Evolutionary conservation across 2,329 filamentous ascomycete species (phyloP).

Genomic region (Beauveria varroae): DNA sequence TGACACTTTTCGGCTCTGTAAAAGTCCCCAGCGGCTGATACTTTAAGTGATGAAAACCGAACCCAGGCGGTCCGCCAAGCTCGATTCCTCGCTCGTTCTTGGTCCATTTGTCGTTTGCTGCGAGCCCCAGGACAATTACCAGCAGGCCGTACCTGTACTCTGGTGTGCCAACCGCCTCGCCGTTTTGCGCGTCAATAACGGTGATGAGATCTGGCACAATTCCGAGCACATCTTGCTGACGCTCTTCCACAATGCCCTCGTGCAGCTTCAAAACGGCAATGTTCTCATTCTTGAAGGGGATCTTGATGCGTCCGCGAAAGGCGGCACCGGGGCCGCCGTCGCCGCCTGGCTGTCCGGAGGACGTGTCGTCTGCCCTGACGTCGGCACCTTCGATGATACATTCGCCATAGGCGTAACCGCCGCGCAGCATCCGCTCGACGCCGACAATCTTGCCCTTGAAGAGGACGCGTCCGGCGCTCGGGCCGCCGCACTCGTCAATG

Average conservation of each 20-base stretch:
- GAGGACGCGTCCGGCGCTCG: constrained; percentile 45
- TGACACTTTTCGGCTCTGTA: constrained; percentile 42
- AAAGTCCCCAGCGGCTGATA: constrained; percentile 42
- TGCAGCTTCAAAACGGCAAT: constrained; percentile 46
- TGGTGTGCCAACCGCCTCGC: constrained; percentile 47
- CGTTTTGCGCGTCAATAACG: constrained; percentile 48
- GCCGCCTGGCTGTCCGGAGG: neutral
- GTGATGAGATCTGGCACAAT: constrained; percentile 51
- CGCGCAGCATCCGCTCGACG: constrained; percentile 47
- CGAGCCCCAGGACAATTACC: constrained; percentile 40
- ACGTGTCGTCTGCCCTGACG: constrained; percentile 22
- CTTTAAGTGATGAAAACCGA: constrained; percentile 39
- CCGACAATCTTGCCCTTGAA: constrained; percentile 58
- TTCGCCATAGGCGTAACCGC: constrained; percentile 53
- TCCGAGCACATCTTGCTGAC: constrained; percentile 37
- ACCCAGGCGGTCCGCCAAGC: constrained; percentile 41
- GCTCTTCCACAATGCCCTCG: constrained; percentile 27
- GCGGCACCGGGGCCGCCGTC: constrained; percentile 14
- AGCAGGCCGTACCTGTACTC: constrained; percentile 48
- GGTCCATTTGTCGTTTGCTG: constrained; percentile 38
- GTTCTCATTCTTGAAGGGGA: constrained; percentile 70
- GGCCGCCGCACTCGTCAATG: constrained; percentile 49
- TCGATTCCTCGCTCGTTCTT: constrained; percentile 37
- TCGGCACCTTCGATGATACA: constrained; percentile 46
- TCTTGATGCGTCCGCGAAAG: constrained; percentile 45